Percentiles rank a stretch among this genome's conserved stretches.
Evolutionary conservation across 148 eudicot genomes (phyloP).

Genomic region (Chenopodium formosanum): DNA sequence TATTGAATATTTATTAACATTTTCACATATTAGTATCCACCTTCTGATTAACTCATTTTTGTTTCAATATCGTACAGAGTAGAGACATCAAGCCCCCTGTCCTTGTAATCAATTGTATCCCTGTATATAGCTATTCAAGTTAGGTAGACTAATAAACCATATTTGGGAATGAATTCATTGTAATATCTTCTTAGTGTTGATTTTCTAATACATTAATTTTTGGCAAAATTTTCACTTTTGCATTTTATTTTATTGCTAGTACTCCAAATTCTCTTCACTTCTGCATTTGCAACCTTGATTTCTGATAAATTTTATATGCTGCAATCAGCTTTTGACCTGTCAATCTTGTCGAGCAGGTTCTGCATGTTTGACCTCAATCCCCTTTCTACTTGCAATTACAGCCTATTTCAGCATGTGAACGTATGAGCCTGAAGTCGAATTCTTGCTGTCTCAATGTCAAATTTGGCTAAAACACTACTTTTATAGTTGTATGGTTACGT

Average conservation of each 20-base stretch:
- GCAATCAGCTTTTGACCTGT: background rate
- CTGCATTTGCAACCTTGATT: background rate
- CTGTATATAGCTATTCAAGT: constrained; percentile 20
- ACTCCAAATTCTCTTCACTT: background rate
- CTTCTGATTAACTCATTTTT: background rate
- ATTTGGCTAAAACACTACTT: too few species aligned
- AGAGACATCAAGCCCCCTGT: background rate
- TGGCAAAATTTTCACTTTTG: background rate
- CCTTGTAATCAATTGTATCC: background rate
- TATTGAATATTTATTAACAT: background rate
- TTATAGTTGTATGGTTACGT: too few species aligned
- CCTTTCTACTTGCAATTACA: too few species aligned
- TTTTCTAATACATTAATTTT: background rate
- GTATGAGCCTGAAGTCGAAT: too few species aligned
- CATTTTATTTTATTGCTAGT: background rate
- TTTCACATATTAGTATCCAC: background rate
- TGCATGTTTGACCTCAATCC: too few species aligned
- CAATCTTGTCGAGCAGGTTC: too few species aligned
- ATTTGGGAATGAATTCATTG: background rate
- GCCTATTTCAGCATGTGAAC: too few species aligned
- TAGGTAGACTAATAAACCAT: background rate
- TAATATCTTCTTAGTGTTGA: background rate
- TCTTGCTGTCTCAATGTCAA: too few species aligned
- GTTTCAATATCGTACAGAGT: background rate
- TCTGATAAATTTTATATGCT: too few species aligned